Percentiles rank a stretch among this genome's conserved stretches.
Conservation (phyloP, 2,329 filamentous ascomycete genomes). For the Alternaria gaisen region DNA sequence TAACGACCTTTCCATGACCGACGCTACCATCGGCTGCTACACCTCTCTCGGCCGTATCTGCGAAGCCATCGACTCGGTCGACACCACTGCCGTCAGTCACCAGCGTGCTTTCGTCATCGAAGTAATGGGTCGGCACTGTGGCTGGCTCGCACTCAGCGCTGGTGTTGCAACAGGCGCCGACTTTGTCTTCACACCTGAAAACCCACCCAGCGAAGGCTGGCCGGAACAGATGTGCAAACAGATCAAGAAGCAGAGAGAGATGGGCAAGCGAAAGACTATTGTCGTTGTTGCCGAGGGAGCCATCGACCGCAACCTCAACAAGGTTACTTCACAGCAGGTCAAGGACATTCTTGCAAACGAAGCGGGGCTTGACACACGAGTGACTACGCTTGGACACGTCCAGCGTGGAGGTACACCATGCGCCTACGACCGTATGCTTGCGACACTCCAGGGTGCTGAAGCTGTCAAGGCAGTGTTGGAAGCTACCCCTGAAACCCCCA, state of each 20-base stretch:
- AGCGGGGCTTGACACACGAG: constrained; percentile 86
- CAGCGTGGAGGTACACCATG: constrained; percentile 92
- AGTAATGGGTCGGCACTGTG: constrained; percentile 98
- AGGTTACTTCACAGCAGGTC: constrained; percentile 82
- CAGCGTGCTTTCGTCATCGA: constrained; percentile 94
- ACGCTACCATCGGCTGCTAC: constrained; percentile 97
- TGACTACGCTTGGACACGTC: constrained; percentile 96
- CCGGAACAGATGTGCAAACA: constrained; percentile 58
- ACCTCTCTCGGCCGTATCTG: constrained; percentile 93
- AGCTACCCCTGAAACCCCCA: constrained; percentile 81
- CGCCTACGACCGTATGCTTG: constrained; percentile 92
- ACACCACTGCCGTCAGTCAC: constrained; percentile 93
- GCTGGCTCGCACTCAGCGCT: constrained; percentile 96
- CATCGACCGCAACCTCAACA: constrained; percentile 72
- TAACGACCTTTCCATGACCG: constrained; percentile 96
- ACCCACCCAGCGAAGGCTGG: constrained; percentile 88
- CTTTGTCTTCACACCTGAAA: constrained; percentile 96
- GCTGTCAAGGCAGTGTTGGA: constrained; percentile 46
- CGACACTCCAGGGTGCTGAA: constrained; percentile 76
- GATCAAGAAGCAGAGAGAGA: constrained; percentile 73
- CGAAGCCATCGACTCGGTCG: constrained; percentile 95
- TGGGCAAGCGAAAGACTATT: constrained; percentile 96
- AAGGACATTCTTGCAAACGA: constrained; percentile 86
- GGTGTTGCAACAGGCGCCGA: constrained; percentile 95
- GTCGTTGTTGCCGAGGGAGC: constrained; percentile 98